Evolutionary conservation across 768 basidiomycete species (phyloP).

Genomic region (Amanita thiersii): DNA sequence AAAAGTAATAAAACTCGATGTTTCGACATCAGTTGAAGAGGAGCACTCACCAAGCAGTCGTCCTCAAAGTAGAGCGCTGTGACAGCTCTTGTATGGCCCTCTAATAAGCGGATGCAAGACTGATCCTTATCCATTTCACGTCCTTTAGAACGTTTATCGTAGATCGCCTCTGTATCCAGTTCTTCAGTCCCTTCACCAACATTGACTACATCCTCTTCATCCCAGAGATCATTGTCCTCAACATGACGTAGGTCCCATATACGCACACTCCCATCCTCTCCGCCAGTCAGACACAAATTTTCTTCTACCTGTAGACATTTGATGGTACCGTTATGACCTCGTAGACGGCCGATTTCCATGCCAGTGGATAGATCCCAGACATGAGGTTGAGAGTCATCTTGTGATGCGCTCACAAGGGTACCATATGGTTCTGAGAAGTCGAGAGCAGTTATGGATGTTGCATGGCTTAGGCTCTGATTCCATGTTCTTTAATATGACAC

Average conservation of each 20-base stretch:
- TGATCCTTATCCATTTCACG: constrained; percentile 34
- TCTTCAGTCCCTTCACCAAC: constrained; percentile 51
- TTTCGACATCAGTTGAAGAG: neutral
- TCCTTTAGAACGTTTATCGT: constrained; percentile 3
- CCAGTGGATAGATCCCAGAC: constrained; percentile 95
- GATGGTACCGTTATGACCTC: constrained; percentile 75
- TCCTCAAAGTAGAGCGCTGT: constrained; percentile 95
- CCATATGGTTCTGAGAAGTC: constrained; percentile 98
- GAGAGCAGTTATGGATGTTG: constrained; percentile 75
- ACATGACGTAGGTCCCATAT: constrained; percentile 89
- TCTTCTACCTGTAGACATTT: constrained; percentile 94
- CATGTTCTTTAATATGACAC: constrained; percentile 6
- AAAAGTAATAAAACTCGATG: constrained; percentile 14
- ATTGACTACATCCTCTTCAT: constrained; percentile 44
- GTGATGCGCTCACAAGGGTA: constrained; percentile 80
- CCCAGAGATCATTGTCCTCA: constrained; percentile 63
- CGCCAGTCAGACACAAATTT: constrained; percentile 83
- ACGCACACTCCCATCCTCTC: constrained; percentile 76
- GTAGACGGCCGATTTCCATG: constrained; percentile 74
- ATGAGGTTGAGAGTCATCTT: constrained; percentile 78
- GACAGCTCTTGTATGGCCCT: constrained; percentile 90
- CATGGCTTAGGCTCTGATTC: constrained; percentile 55
- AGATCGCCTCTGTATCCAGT: constrained; percentile 29
- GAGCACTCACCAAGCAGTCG: constrained; percentile 66
- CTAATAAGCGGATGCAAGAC: constrained; percentile 65